Conservation (phyloP, 2,329 filamentous ascomycete genomes). For the Claviceps citrina region DNA sequence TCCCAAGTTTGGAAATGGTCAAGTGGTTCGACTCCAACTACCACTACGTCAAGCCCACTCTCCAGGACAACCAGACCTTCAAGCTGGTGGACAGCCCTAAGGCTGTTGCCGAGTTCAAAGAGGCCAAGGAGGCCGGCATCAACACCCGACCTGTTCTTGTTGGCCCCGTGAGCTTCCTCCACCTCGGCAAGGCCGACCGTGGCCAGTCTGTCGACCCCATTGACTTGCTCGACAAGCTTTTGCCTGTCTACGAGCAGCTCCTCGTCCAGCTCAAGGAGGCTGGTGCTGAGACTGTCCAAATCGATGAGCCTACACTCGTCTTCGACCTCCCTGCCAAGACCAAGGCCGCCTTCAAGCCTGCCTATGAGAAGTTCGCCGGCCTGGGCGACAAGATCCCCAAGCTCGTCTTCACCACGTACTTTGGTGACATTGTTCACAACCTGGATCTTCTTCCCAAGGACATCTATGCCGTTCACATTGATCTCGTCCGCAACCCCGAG, state of each 20-base stretch:
- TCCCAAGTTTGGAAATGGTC: slow-evolving; percentile 94
- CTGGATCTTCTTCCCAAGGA: slow-evolving; percentile 70
- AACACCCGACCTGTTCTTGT: slow-evolving; percentile 84
- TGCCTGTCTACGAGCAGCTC: slow-evolving; percentile 89
- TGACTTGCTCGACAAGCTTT: slow-evolving; percentile 77
- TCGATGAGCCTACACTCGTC: slow-evolving; percentile 94
- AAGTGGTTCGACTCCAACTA: slow-evolving; percentile 99
- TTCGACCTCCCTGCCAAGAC: slow-evolving; percentile 79
- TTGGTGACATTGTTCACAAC: slow-evolving; percentile 99
- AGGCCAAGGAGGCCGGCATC: slow-evolving; percentile 96
- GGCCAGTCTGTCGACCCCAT: slow-evolving; percentile 86
- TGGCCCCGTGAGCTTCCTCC: slow-evolving; percentile 93
- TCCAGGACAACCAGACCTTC: slow-evolving; percentile 95
- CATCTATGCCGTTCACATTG: slow-evolving; percentile 77
- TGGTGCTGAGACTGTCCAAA: slow-evolving; percentile 92
- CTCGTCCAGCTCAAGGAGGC: slow-evolving; percentile 87
- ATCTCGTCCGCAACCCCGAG: slow-evolving; percentile 96
- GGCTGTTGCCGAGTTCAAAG: slow-evolving; percentile 83
- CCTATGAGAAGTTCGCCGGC: slow-evolving; percentile 74
- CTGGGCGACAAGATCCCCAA: slow-evolving; percentile 72
- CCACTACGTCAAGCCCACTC: slow-evolving; percentile 99
- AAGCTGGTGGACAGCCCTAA: slow-evolving; percentile 77
- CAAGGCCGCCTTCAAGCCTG: slow-evolving; percentile 95
- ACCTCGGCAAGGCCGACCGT: slow-evolving; percentile 96
- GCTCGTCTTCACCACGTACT: slow-evolving; percentile 89